Evolutionary conservation across 1,284 basidiomycete genomes (phyloP).

Genomic region (Sporisorium iseilematis-ciliati): DNA sequence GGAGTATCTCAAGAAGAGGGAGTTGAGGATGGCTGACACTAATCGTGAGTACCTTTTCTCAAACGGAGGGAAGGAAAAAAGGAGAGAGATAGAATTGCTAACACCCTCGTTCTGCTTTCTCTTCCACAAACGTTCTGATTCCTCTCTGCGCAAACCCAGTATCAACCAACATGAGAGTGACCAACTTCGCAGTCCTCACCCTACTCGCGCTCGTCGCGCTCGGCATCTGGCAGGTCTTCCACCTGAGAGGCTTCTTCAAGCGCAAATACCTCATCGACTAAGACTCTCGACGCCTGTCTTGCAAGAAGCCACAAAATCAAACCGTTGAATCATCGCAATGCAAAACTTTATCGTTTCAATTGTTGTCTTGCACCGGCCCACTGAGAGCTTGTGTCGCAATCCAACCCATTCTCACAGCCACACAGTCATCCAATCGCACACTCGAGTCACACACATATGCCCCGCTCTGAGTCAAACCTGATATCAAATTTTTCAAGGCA

Average conservation of each 20-base stretch:
- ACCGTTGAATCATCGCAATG: background rate
- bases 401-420: background rate
- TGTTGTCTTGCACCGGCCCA: too few relatives aligned
- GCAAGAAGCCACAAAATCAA: background rate
- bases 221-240: slow-evolving; percentile 93
- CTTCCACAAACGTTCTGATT: too few relatives aligned
- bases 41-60: slow-evolving; percentile 77
- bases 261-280: slow-evolving; percentile 96
- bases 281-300: background rate
- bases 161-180: slow-evolving; percentile 90
- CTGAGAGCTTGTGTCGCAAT: too few relatives aligned
- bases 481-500: background rate
- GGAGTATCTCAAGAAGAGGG: slow-evolving; percentile 88
- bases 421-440: too few relatives aligned
- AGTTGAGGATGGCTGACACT: slow-evolving; percentile 89
- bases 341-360: too few relatives aligned
- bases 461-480: background rate
- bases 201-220: slow-evolving; percentile 83
- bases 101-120: too few relatives aligned
- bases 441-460: too few relatives aligned
- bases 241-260: slow-evolving; percentile 93
- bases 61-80: background rate
- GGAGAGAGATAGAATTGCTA: background rate
- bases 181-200: slow-evolving; percentile 91
- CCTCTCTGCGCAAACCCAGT: slow-evolving; percentile 73